Percentiles rank a stretch among this genome's conserved stretches.
phyloP scores from a whole-genome alignment of 1,284 basidiomycete species.

The Hypsizygus ulmarius region DNA sequence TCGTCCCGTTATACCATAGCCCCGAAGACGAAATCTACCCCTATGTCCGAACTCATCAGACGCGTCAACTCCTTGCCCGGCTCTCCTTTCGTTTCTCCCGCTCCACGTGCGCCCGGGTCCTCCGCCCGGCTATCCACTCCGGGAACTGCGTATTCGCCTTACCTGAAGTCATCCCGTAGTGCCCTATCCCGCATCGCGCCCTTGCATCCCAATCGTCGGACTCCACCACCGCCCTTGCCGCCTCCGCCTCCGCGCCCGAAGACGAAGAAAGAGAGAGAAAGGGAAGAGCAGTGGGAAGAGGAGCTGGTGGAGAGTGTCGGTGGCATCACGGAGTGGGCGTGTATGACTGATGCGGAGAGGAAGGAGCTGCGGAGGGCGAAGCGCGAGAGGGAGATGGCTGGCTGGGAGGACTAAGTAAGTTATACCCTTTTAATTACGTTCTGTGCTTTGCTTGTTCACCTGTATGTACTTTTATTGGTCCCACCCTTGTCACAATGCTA shows the following conservation, averaged over 20 bases:
- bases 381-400: slow-evolving; percentile 60
- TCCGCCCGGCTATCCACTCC: slow-evolving; percentile 15
- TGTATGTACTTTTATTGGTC: not conserved
- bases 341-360: slow-evolving; percentile 62
- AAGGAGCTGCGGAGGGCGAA: slow-evolving; percentile 57
- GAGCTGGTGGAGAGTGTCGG: slow-evolving; percentile 70
- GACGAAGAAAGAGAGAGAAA: slow-evolving; percentile 70
- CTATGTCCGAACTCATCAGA: slow-evolving; percentile 73
- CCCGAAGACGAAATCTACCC: slow-evolving; percentile 45
- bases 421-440: not conserved
- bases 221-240: slow-evolving; percentile 61
- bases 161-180: slow-evolving; percentile 59
- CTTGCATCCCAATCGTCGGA: slow-evolving; percentile 65
- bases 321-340: slow-evolving; percentile 60
- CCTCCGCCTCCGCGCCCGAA: slow-evolving; percentile 67
- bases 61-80: slow-evolving; percentile 64
- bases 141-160: slow-evolving; percentile 55
- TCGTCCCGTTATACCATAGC: slow-evolving; percentile 40
- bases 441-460: not conserved
- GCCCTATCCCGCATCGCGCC: slow-evolving; percentile 67
- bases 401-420: slow-evolving; percentile 46
- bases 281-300: slow-evolving; percentile 76
- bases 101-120: slow-evolving; percentile 23
- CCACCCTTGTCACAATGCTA: no score
- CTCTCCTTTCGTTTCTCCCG: slow-evolving; percentile 53